phyloP scores from a whole-genome alignment of 2,329 filamentous ascomycete genomes.

The Niveomyces coronatus region DNA sequence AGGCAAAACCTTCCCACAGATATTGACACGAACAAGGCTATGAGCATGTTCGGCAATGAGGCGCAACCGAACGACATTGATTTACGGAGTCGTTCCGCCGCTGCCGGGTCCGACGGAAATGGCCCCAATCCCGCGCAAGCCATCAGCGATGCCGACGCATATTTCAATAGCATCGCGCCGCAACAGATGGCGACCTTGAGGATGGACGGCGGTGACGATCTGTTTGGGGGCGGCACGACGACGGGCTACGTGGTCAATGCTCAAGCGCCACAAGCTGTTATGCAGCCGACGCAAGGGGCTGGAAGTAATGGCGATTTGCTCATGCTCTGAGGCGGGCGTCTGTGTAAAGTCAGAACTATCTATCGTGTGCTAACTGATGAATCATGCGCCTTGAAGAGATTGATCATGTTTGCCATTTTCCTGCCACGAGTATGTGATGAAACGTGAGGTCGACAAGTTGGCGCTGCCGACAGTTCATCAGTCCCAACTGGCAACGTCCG shows the following conservation, averaged over 20 bases:
- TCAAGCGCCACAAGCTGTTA: slow-evolving; percentile 65
- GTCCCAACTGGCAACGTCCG: too few relatives aligned
- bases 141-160: slow-evolving; percentile 76
- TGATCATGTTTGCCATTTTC: too few relatives aligned
- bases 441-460: too few relatives aligned
- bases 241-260: slow-evolving; percentile 68
- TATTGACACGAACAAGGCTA: slow-evolving; percentile 46
- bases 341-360: background rate
- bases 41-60: slow-evolving; percentile 46
- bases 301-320: slow-evolving; percentile 63
- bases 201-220: slow-evolving; percentile 50
- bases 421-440: background rate
- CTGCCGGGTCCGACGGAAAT: slow-evolving; percentile 13
- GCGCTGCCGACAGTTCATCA: too few relatives aligned
- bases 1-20: slow-evolving; percentile 49
- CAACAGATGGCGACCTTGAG: slow-evolving; percentile 65
- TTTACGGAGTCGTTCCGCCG: slow-evolving; percentile 25
- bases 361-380: too few relatives aligned
- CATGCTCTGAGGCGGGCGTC: slow-evolving; percentile 39
- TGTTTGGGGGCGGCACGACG: slow-evolving; percentile 49
- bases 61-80: slow-evolving; percentile 42
- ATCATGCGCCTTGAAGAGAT: slow-evolving; percentile 4
- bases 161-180: slow-evolving; percentile 70
- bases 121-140: slow-evolving; percentile 53
- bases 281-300: slow-evolving; percentile 56